Conservation (phyloP, 2,329 filamentous ascomycete genomes). For the Cladophialophora carrionii region DNA sequence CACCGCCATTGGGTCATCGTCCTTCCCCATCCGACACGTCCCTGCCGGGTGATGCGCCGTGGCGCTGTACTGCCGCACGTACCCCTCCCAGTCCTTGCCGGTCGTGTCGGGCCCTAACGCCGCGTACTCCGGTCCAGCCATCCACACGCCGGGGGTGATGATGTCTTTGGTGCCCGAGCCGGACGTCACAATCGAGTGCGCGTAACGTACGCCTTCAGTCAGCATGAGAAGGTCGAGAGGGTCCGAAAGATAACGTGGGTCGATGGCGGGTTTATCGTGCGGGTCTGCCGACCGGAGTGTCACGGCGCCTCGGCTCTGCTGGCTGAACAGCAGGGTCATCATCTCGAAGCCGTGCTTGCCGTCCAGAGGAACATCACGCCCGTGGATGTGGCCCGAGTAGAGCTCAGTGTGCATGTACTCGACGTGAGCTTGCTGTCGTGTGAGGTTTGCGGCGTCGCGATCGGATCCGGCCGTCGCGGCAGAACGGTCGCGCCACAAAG, state of each 20-base stretch:
- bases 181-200: slow-evolving; percentile 62
- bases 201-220: slow-evolving; percentile 60
- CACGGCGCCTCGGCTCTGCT: slow-evolving; percentile 60
- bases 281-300: slow-evolving; percentile 55
- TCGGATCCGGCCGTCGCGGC: background rate
- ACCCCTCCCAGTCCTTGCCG: slow-evolving; percentile 61
- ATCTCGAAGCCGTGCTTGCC: slow-evolving; percentile 63
- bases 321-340: slow-evolving; percentile 60
- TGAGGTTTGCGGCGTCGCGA: slow-evolving; percentile 63
- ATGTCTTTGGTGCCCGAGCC: slow-evolving; percentile 62
- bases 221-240: slow-evolving; percentile 62
- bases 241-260: slow-evolving; percentile 62
- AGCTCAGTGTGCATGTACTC: slow-evolving; percentile 65
- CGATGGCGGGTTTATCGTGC: slow-evolving; percentile 56
- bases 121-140: slow-evolving; percentile 46
- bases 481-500: slow-evolving; percentile 3
- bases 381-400: slow-evolving; percentile 43
- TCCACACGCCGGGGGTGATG: slow-evolving; percentile 60
- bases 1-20: slow-evolving; percentile 54
- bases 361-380: slow-evolving; percentile 36
- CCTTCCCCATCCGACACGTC: slow-evolving; percentile 59
- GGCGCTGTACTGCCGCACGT: slow-evolving; percentile 61
- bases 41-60: slow-evolving; percentile 63
- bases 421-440: slow-evolving; percentile 59
- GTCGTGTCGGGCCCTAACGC: slow-evolving; percentile 57